Percentiles rank a stretch among this genome's conserved stretches.
These are phyloP conservation scores for Clitoria ternatea DNA, from an alignment of 306 rosid genomes.

Conservation along the genomic window DNA sequence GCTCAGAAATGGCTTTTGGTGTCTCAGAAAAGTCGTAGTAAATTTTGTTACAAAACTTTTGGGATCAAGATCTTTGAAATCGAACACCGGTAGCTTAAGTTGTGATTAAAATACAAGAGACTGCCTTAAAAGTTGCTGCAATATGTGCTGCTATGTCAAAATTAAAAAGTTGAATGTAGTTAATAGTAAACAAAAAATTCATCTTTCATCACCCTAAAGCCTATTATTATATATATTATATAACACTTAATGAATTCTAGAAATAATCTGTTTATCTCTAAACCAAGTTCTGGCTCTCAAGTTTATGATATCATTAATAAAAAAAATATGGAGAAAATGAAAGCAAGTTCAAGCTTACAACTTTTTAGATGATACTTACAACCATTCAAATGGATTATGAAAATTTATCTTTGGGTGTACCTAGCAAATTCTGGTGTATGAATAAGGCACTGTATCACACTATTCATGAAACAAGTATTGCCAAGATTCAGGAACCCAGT, in stretches of 20 bases:
- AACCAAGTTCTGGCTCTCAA: slow-evolving; percentile 10
- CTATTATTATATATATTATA: background rate
- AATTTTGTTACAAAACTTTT: too few relatives aligned
- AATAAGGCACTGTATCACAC: slow-evolving; percentile 96
- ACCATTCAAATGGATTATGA: slow-evolving; percentile 98
- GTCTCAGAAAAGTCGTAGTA: too few relatives aligned
- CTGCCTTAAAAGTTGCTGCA: too few relatives aligned
- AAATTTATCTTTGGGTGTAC: slow-evolving; percentile 92
- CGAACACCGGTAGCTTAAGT: too few relatives aligned
- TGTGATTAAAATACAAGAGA: too few relatives aligned
- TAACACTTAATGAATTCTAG: background rate
- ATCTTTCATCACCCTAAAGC: background rate
- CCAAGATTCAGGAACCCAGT: slow-evolving; percentile 95
- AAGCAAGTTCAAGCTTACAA: slow-evolving; percentile 26
- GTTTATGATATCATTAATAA: slow-evolving; percentile 5
- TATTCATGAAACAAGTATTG: slow-evolving; percentile 98
- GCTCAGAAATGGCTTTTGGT: too few relatives aligned
- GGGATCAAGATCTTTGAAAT: too few relatives aligned
- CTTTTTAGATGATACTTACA: slow-evolving; percentile 61
- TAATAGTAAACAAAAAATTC: background rate
- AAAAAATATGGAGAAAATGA: slow-evolving; percentile 17
- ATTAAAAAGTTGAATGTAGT: too few relatives aligned
- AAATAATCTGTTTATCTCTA: background rate
- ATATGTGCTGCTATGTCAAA: too few relatives aligned
- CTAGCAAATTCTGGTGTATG: slow-evolving; percentile 93